Evolutionary conservation across 495 filamentous ascomycete genomes (phyloP), one percentile per base, ranked within the genome.

Genomic region (Cryomyces minteri): DNA sequence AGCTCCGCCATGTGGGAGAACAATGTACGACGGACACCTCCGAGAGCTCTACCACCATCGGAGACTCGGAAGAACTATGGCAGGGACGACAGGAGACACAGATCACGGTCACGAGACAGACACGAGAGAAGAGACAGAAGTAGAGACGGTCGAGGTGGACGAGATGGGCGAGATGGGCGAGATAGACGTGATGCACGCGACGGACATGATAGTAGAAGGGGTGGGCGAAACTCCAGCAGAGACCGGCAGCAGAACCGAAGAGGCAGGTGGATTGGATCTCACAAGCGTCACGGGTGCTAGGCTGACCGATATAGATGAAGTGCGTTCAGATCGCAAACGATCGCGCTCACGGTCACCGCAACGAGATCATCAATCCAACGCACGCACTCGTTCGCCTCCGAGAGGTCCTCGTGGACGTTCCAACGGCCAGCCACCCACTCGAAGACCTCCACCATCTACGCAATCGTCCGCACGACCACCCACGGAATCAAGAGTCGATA

Each of bases 1-100:
- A 74, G 67, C 54, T 59, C 67, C 5, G 52, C 64, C 11, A 74
- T 70, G 68, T 73, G 69, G 69, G 71, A 74, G 40, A 62, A 59
- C 39, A 62, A 64, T 43, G 67, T 69, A 8, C 58, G 51, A 38
- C 40, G 33, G 4, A 43, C 42, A 38, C 52, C 51, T 34, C 53
- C 47, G 31, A 34, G 32, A 29, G 10, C 32, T 32, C 39, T 28
- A 14, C 6, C 32, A 6, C 38, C 36, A 32, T 41, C 7, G 34
- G 44, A 32, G 40, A 38, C 41, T 30, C 45, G 34, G 45, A 14
- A 40, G 12, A 41, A 38, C 29, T n/a, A 5, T 12, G 48, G 43
- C 31, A 38, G 49, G 31, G 33, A 37, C 6, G 51, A 48, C n/a
- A 38, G 49, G 50, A 63, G 50, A 39, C 47, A 59, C 40, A 57